These are phyloP conservation scores for Ascomycota sp. DNA, from an alignment of 2,329 filamentous ascomycete species.

Conservation along the genomic window DNA sequence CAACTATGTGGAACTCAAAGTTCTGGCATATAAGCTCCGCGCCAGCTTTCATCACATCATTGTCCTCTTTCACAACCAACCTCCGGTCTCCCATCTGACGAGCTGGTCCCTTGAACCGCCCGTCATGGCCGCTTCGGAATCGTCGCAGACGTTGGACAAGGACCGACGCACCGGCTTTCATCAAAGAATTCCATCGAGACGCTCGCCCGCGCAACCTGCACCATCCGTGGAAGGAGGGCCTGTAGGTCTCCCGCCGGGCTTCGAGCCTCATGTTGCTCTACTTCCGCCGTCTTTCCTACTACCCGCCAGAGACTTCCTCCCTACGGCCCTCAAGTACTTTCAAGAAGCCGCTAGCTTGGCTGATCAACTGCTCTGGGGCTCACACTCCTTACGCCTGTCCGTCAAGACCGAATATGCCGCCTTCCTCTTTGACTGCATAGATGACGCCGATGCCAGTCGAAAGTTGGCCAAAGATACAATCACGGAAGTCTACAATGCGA, in stretches of 20 bases:
- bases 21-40: conserved; percentile 73
- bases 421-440: conserved; percentile 80
- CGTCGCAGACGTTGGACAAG: conserved; percentile 15
- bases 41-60: conserved; percentile 95
- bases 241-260: conserved; percentile 32
- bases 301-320: conserved; percentile 58
- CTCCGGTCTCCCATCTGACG: conserved; percentile 43
- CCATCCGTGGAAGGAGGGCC: conserved; percentile 34
- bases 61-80: conserved; percentile 84
- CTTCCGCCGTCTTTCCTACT: conserved; percentile 53
- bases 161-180: background rate
- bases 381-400: conserved; percentile 70
- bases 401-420: conserved; percentile 83
- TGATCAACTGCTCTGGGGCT: conserved; percentile 57
- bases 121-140: conserved; percentile 13
- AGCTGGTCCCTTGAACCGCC: conserved; percentile 24
- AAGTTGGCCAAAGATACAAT: conserved; percentile 64
- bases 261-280: conserved; percentile 17
- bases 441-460: conserved; percentile 56
- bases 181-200: conserved; percentile 11
- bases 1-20: conserved; percentile 61
- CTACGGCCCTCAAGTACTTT: conserved; percentile 63
- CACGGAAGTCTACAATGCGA: conserved; percentile 71
- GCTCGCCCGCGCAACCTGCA: conserved; percentile 24
- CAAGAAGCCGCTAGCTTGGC: conserved; percentile 53